These are phyloP conservation scores for Ambrosia trifida DNA, from an alignment of 129 eudicot species.

Conservation along the genomic window DNA sequence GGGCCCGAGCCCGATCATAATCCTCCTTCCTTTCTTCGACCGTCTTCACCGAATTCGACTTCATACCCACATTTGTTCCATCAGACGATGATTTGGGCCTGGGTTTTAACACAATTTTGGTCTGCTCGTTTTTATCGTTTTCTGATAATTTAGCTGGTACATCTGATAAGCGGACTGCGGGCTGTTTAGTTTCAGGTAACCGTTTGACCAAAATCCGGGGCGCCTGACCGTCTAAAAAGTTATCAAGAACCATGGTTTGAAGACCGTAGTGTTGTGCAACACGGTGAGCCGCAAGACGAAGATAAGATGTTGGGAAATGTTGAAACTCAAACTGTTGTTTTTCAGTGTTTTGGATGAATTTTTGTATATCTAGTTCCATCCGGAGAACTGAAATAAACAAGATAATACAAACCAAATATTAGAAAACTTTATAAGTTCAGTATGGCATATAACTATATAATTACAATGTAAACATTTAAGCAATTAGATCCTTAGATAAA, in stretches of 20 bases:
- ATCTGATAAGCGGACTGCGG: slow-evolving; percentile 69
- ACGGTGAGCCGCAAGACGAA: slow-evolving; percentile 98
- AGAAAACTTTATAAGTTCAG: background rate
- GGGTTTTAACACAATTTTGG: slow-evolving; percentile 70
- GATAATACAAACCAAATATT: background rate
- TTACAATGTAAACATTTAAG: background rate
- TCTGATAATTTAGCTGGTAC: slow-evolving; percentile 68
- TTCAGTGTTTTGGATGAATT: slow-evolving; percentile 64
- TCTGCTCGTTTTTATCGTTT: slow-evolving; percentile 54
- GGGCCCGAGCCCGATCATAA: slow-evolving; percentile 93
- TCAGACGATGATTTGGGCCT: slow-evolving; percentile 63
- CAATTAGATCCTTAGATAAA: background rate
- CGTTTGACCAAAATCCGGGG: slow-evolving; percentile 67
- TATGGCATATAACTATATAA: background rate
- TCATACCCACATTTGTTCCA: slow-evolving; percentile 52
- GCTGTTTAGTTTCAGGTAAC: slow-evolving; percentile 52
- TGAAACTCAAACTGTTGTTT: slow-evolving; percentile 87
- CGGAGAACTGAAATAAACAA: slow-evolving; percentile 59
- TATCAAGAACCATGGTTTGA: slow-evolving; percentile 76
- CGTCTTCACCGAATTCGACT: slow-evolving; percentile 50
- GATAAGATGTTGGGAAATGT: slow-evolving; percentile 87
- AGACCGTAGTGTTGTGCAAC: slow-evolving; percentile 95
- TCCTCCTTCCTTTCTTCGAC: slow-evolving; percentile 99
- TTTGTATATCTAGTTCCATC: slow-evolving; percentile 94
- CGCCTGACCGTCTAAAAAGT: slow-evolving; percentile 62